Evolutionary conservation across 2,329 filamentous ascomycete species (phyloP), one percentile per base, ranked within the genome.

Genomic region (Verticillium isaacii): DNA sequence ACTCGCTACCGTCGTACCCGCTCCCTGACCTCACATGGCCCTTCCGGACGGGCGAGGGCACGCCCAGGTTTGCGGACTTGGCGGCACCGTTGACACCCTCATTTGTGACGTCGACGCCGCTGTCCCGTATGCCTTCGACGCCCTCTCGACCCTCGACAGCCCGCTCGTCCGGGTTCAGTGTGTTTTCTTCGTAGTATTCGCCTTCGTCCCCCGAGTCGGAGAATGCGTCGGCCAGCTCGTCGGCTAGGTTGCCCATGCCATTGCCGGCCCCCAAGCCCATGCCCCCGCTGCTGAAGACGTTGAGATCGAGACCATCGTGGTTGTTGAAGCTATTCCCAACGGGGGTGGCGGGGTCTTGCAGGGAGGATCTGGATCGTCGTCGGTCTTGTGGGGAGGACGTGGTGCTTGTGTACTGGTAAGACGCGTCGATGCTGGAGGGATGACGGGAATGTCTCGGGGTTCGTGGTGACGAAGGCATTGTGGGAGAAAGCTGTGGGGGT

Each of bases 161-260:
- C 57, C 69, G 68, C 57, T 67, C 65, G 41, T 61, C 63, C 54
- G 60, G 74, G 29, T 64, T 65, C 52, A 60, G 59, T 3, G 60
- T 56, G 19, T 65, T 59, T 15, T 62, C 59, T 23, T 81, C 79
- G 61, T 77, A 77, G 58, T 81, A 79, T 37, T 83, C 81, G 23
- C 82, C 83, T 45, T 87, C 86, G 50, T 85, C 87, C 61, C 84
- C 85, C 9, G 86, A 89, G 37, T 86, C 87, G 54, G 85, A 86
- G 73, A 90, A 86, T 4, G 88, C 87, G 69, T 90, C 90, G 1
- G 89, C 91, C 57, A 95, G 78, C 74, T 95, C 91, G 74, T 94
- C 91, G 1, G 91, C 91, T 57, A 95, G 75, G 68, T 92, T 93
- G 36, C 91, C 91, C 65, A 92, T 78, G 9, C 89, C 88, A 64